Conservation (phyloP, 257 asterid species). For the Scutellaria galericulata region DNA sequence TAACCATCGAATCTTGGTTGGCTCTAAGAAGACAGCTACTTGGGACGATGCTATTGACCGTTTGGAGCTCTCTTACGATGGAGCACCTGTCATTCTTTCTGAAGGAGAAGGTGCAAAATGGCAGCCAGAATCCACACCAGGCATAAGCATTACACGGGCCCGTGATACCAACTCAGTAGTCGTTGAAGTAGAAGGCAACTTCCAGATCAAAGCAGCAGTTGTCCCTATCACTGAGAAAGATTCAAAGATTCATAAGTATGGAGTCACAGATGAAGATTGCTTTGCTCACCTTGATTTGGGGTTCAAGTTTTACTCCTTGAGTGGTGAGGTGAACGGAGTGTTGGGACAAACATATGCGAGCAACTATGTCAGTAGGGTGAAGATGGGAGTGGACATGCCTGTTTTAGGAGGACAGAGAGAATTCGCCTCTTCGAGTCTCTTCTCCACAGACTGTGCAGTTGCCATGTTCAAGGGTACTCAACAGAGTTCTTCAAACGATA, state of each 20-base stretch:
- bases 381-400: constrained; percentile 84
- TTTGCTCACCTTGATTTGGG: constrained; percentile 86
- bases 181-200: constrained; percentile 71
- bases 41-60: constrained; percentile 69
- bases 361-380: constrained; percentile 65
- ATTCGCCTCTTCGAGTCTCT: constrained; percentile 59
- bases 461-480: constrained; percentile 58
- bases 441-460: constrained; percentile 71
- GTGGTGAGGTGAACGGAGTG: constrained; percentile 63
- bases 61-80: constrained; percentile 56
- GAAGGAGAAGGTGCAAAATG: constrained; percentile 57
- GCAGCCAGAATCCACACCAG: constrained; percentile 34
- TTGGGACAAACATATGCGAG: constrained; percentile 77
- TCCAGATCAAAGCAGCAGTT: constrained; percentile 71
- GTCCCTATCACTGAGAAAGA: constrained; percentile 73
- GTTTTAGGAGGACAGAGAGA: constrained; percentile 79
- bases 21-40: constrained; percentile 64
- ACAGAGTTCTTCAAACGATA: constrained; percentile 14
- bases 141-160: constrained; percentile 50
- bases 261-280: constrained; percentile 70
- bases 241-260: constrained; percentile 66
- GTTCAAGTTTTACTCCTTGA: constrained; percentile 75
- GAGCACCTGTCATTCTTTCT: constrained; percentile 44
- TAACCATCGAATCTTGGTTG: constrained; percentile 58
- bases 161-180: constrained; percentile 54